Conservation (phyloP, 768 basidiomycete species). For the Dacryopinax primogenitus region DNA sequence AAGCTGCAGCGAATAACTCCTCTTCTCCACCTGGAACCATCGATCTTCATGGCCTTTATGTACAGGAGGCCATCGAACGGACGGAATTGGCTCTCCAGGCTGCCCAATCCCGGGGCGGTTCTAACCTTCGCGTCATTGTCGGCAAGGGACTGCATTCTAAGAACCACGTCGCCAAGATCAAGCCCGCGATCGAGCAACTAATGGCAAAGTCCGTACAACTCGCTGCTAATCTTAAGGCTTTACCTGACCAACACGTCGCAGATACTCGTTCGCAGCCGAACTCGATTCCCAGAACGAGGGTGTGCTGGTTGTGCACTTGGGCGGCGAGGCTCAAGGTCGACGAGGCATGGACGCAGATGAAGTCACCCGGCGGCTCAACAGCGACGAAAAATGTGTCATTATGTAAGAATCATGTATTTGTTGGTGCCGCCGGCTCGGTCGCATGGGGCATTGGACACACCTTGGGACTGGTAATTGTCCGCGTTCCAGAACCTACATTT, state of each 20-base stretch:
- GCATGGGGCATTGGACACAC: no score
- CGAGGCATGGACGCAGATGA: conserved; percentile 43
- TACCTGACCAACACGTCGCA: conserved; percentile 24
- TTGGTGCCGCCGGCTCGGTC: no score
- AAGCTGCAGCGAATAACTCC: conserved; percentile 59
- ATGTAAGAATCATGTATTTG: no score
- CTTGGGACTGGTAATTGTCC: no score
- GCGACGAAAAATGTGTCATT: conserved; percentile 47
- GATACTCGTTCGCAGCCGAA: conserved; percentile 57
- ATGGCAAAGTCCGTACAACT: conserved; percentile 52
- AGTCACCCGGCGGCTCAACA: conserved; percentile 42
- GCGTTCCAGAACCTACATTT: no score
- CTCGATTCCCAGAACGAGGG: conserved; percentile 73
- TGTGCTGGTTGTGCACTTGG: conserved; percentile 66
- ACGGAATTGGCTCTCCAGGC: conserved; percentile 58
- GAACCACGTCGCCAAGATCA: conserved; percentile 67
- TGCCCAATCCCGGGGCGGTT: conserved; percentile 50
- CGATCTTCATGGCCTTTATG: conserved; percentile 85
- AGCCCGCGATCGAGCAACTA: conserved; percentile 79
- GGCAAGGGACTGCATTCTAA: conserved; percentile 83
- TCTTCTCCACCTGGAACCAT: conserved; percentile 62
- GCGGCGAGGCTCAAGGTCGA: conserved; percentile 29
- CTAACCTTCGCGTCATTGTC: conserved; percentile 67
- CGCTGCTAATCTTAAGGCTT: neutral
- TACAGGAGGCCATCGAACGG: conserved; percentile 74